Conservation (phyloP, 768 basidiomycete genomes). For the Porphyrellus cyaneotinctus region DNA sequence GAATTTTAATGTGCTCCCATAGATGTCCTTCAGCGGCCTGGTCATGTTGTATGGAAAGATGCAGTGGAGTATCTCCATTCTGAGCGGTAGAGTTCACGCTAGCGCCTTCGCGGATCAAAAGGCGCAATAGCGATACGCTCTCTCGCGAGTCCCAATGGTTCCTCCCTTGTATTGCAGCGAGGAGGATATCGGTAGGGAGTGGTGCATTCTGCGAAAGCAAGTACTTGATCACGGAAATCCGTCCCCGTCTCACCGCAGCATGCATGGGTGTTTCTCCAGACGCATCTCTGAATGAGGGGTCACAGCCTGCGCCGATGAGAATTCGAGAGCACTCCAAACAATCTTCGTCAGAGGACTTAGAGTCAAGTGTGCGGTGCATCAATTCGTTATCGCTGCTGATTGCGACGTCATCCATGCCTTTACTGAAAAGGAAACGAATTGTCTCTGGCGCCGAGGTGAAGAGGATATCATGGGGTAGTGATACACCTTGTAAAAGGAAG, state of each 20-base stretch:
- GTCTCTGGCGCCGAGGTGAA: no score
- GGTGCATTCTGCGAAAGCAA: not conserved
- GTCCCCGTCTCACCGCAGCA: not conserved
- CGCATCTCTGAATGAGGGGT: not conserved
- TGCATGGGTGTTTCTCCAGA: not conserved
- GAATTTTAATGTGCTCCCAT: not conserved
- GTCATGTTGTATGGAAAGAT: not conserved
- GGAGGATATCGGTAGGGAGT: not conserved
- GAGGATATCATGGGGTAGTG: no score
- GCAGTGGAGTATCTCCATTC: not conserved
- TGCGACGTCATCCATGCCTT: no score
- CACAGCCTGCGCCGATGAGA: not conserved
- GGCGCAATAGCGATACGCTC: not conserved
- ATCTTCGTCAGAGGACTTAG: no score
- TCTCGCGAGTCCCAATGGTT: no score
- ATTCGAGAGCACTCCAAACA: no score
- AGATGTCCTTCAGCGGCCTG: no score
- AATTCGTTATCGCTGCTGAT: no score
- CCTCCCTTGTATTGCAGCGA: not conserved
- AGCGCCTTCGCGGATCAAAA: not conserved
- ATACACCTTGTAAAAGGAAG: no score
- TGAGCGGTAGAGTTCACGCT: not conserved
- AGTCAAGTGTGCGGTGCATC: no score
- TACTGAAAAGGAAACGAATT: no score
- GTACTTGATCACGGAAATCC: not conserved